Evolutionary conservation across 176 grass and related monocot genomes (phyloP).

Genomic region (Carex pumila): DNA sequence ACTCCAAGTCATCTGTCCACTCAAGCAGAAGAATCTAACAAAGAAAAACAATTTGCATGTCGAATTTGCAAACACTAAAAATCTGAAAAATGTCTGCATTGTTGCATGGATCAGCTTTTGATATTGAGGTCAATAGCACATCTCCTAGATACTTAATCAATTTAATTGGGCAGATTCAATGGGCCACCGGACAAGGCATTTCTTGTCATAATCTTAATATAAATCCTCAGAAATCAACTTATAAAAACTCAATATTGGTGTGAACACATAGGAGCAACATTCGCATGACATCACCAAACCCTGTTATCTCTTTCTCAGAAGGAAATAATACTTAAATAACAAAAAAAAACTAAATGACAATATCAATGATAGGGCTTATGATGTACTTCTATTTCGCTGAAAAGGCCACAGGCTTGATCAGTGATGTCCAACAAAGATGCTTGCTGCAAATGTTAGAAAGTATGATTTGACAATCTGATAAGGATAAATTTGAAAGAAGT

Average conservation of each 20-base stretch:
- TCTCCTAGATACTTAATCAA: neutral
- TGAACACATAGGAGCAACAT: neutral
- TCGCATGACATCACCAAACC: neutral
- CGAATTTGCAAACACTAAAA: neutral
- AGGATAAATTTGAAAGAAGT: neutral
- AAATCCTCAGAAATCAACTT: neutral
- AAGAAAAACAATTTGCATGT: conserved; percentile 16
- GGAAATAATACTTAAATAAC: neutral
- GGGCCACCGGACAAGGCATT: neutral
- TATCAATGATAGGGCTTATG: neutral
- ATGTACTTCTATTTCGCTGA: conserved; percentile 74
- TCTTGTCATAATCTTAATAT: neutral
- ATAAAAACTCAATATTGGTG: neutral
- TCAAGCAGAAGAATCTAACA: conserved; percentile 72
- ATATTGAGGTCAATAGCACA: neutral
- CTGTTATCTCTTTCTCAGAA: neutral
- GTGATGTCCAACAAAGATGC: conserved; percentile 90
- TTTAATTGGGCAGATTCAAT: neutral
- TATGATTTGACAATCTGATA: conserved; percentile 3
- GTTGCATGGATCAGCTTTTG: neutral
- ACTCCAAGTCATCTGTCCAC: conserved; percentile 96
- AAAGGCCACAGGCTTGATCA: conserved; percentile 90
- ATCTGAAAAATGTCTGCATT: neutral
- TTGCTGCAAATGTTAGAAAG: conserved; percentile 53
- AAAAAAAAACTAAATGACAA: neutral